phyloP scores from a whole-genome alignment of 78 protist genomes.

The Monocercomonoides exilis region DNA sequence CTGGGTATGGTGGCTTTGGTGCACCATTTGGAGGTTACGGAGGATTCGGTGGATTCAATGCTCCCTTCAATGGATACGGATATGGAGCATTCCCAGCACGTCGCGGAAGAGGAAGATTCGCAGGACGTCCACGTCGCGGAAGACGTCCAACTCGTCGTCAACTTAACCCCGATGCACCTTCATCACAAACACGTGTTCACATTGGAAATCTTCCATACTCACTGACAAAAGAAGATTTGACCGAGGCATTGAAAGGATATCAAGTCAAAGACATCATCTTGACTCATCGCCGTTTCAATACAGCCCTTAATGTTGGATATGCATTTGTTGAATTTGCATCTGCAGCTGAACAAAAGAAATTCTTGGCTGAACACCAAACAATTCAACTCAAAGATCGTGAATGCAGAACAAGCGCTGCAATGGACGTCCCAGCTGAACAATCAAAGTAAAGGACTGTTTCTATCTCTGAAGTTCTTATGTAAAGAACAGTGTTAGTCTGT shows the following conservation, averaged over 20 bases:
- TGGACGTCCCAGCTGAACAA: background rate
- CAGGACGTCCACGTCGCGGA: background rate
- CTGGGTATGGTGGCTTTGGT: too few species aligned
- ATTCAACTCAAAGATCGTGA: background rate
- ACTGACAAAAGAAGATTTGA: background rate
- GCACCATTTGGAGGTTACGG: too few species aligned
- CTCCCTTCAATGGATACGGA: too few species aligned
- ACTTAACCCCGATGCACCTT: background rate
- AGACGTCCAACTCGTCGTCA: background rate
- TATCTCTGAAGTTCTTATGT: too few species aligned
- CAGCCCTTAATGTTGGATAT: background rate
- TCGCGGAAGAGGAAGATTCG: background rate
- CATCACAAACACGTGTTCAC: background rate
- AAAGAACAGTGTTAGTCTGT: too few species aligned
- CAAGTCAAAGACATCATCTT: background rate
- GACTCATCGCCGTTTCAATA: background rate
- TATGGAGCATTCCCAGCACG: too few species aligned
- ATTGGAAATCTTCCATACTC: background rate
- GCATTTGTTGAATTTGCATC: background rate
- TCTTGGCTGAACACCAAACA: background rate
- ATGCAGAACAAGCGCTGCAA: background rate
- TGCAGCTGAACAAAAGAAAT: background rate
- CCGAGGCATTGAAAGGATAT: background rate
- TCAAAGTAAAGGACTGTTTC: too few species aligned
- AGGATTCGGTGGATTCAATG: too few species aligned